Percentiles rank a stretch among this genome's conserved stretches.
Conservation (phyloP, 345 rosid genomes). For the Raphanus raphanistrum region DNA sequence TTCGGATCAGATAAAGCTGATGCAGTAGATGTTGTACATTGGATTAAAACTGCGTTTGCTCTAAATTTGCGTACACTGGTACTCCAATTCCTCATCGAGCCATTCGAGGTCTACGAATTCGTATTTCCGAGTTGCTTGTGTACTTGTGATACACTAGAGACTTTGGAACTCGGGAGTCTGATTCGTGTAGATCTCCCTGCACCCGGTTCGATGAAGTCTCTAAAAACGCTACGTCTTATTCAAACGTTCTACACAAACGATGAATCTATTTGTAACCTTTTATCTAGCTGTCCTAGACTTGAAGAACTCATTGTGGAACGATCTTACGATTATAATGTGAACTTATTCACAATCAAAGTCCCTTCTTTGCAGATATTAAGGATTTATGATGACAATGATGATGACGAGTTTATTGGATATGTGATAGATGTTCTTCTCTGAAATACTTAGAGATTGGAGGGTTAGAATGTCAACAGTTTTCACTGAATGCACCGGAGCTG, state of each 20-base stretch:
- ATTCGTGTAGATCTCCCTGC: neutral
- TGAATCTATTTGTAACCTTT: neutral
- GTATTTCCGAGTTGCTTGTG: neutral
- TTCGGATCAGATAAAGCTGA: neutral
- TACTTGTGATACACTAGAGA: neutral
- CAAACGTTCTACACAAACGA: neutral
- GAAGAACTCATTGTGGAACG: neutral
- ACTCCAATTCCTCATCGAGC: neutral
- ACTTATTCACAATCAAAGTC: neutral
- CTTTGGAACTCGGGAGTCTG: neutral
- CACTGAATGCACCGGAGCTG: neutral
- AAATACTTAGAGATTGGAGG: neutral
- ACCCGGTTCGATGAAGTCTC: neutral
- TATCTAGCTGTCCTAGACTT: neutral
- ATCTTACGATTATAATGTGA: neutral
- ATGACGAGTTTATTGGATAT: neutral
- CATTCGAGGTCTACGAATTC: neutral
- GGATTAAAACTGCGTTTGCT: neutral
- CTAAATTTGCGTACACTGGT: constrained; percentile 3
- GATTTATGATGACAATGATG: neutral
- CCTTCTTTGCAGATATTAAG: neutral
- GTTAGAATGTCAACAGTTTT: neutral
- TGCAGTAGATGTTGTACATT: neutral
- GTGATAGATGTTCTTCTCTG: neutral
- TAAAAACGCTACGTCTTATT: neutral